Conservation (phyloP, 2,329 filamentous ascomycete species). For the Paradendryphiella salina region DNA sequence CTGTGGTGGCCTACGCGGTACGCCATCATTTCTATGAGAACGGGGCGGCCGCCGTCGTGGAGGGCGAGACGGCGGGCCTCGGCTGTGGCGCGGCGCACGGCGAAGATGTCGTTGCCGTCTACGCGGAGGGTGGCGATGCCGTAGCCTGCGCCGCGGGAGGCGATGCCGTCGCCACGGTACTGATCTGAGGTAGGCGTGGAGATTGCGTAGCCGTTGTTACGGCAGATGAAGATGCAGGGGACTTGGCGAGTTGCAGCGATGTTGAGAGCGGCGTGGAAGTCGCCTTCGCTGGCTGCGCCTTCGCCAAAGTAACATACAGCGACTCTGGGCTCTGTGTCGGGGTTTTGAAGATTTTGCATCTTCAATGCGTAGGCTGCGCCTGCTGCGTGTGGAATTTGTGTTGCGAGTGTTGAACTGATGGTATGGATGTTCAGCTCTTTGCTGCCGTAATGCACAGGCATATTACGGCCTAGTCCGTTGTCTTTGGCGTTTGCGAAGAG, state of each 20-base stretch:
- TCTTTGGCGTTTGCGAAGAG: constrained; percentile 87
- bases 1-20: constrained; percentile 98
- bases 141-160: constrained; percentile 82
- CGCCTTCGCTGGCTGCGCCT: constrained; percentile 85
- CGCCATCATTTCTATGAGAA: constrained; percentile 93
- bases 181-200: constrained; percentile 88
- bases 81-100: constrained; percentile 78
- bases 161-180: constrained; percentile 89
- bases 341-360: constrained; percentile 73
- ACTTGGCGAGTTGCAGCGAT: constrained; percentile 88
- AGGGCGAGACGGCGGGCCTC: constrained; percentile 78
- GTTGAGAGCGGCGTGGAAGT: constrained; percentile 89
- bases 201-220: constrained; percentile 92
- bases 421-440: constrained; percentile 84
- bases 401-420: constrained; percentile 82
- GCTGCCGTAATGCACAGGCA: constrained; percentile 96
- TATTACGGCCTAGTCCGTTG: constrained; percentile 80
- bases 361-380: constrained; percentile 89
- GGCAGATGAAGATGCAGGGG: constrained; percentile 85
- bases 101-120: constrained; percentile 93
- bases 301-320: constrained; percentile 89
- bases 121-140: constrained; percentile 93
- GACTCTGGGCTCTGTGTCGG: constrained; percentile 63
- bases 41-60: constrained; percentile 75
- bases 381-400: constrained; percentile 84